These are phyloP conservation scores for Prunus yedoensis DNA, from an alignment of 331 rosid genomes.

Conservation along the genomic window DNA sequence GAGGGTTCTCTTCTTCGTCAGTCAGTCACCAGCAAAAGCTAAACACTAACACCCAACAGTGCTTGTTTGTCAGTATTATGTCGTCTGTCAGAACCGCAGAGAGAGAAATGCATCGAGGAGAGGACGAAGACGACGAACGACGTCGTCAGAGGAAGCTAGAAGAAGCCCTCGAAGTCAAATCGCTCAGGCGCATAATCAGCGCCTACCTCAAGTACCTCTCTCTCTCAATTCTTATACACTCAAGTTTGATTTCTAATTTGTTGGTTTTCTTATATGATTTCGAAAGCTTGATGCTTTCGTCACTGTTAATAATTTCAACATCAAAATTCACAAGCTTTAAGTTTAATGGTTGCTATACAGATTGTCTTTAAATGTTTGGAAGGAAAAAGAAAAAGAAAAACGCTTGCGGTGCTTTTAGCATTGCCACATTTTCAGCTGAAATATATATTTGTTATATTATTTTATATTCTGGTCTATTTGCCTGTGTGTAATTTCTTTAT, in stretches of 20 bases:
- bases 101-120: constrained; percentile 20
- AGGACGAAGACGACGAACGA: constrained; percentile 43
- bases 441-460: not conserved
- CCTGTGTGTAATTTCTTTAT: not conserved
- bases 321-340: not conserved
- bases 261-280: not conserved
- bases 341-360: no score
- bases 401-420: no score
- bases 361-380: not conserved
- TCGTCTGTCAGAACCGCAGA: not conserved
- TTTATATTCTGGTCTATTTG: not conserved
- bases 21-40: not conserved
- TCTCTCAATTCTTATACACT: not conserved
- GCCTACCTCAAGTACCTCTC: constrained; percentile 81
- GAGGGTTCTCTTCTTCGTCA: not conserved
- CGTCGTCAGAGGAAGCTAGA: constrained; percentile 70
- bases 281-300: not conserved
- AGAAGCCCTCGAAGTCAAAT: constrained; percentile 87
- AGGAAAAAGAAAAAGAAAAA: not conserved
- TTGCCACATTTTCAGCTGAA: not conserved
- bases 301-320: not conserved
- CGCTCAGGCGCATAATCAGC: constrained; percentile 83
- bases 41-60: not conserved
- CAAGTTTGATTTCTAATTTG: not conserved
- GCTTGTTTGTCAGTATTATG: not conserved